Percentiles rank a stretch among this genome's conserved stretches.
Evolutionary conservation across 495 filamentous ascomycete genomes (phyloP).

Genomic region (Ascodesmis nigricans): DNA sequence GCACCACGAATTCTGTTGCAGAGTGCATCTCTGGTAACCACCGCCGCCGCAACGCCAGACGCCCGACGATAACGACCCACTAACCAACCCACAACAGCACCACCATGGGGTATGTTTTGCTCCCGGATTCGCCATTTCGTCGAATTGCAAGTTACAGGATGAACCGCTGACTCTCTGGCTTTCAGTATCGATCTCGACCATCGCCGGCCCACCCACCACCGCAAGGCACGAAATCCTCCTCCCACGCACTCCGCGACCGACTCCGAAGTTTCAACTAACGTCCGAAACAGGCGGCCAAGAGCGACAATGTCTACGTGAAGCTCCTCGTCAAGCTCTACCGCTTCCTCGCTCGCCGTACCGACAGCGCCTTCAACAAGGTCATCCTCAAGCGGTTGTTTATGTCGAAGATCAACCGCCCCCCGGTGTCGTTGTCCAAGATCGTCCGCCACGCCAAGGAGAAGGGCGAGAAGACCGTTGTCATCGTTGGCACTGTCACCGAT

Average conservation of each 20-base stretch:
- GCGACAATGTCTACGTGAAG: conserved; percentile 93
- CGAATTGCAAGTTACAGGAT: conserved; percentile 1
- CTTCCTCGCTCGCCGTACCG: conserved; percentile 93
- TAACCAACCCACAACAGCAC: conserved; percentile 13
- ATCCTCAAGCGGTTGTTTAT: conserved; percentile 91
- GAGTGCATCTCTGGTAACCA: no score
- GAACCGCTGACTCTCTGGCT: conserved; percentile 9
- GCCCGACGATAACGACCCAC: conserved; percentile 13
- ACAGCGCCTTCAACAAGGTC: conserved; percentile 89
- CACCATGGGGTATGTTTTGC: conserved; percentile 19
- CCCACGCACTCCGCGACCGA: conserved; percentile 73
- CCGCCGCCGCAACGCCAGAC: conserved; percentile 8
- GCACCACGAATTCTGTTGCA: no score
- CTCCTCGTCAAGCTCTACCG: conserved; percentile 97
- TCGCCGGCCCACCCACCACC: conserved; percentile 21
- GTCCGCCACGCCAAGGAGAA: conserved; percentile 35
- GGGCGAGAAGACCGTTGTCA: conserved; percentile 70
- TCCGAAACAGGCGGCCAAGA: conserved; percentile 80
- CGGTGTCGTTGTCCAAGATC: conserved; percentile 79
- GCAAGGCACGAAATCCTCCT: conserved; percentile 16
- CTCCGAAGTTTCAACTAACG: no score
- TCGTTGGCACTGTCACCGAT: conserved; percentile 78
- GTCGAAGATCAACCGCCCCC: conserved; percentile 92
- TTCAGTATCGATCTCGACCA: conserved; percentile 40
- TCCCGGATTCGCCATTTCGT: conserved; percentile 3